phyloP scores from a whole-genome alignment of 768 basidiomycete species.

The Podaxis pistillaris region DNA sequence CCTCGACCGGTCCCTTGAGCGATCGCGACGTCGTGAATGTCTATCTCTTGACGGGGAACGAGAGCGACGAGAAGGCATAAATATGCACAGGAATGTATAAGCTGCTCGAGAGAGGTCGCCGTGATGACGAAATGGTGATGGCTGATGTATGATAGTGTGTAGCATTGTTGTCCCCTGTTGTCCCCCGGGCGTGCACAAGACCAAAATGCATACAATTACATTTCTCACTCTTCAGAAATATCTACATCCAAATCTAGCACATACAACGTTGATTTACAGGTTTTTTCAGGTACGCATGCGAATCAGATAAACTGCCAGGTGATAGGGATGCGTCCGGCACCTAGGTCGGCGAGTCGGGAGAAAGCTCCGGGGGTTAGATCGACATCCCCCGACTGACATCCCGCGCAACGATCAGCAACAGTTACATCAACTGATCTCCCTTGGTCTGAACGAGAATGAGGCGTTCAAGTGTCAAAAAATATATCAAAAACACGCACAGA shows the following conservation, averaged over 20 bases:
- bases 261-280: too few species aligned
- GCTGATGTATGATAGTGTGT: neutral
- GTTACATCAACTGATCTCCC: neutral
- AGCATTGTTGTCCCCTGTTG: conserved; percentile 2
- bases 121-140: neutral
- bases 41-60: conserved; percentile 31
- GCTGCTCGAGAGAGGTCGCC: neutral
- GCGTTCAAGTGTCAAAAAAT: too few species aligned
- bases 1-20: conserved; percentile 31
- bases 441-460: neutral
- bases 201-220: too few species aligned
- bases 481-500: neutral
- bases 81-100: neutral
- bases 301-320: neutral
- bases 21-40: conserved; percentile 16
- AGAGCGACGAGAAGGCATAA: conserved; percentile 37
- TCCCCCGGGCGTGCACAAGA: neutral
- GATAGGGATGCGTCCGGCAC: neutral
- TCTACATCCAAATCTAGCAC: neutral
- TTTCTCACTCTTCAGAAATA: neutral
- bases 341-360: neutral
- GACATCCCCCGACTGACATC: neutral
- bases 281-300: too few species aligned
- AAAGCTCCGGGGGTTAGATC: neutral
- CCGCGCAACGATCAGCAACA: neutral